Evolutionary conservation across 139 green algal genomes (phyloP).

Genomic region (Micractinium sp.): DNA sequence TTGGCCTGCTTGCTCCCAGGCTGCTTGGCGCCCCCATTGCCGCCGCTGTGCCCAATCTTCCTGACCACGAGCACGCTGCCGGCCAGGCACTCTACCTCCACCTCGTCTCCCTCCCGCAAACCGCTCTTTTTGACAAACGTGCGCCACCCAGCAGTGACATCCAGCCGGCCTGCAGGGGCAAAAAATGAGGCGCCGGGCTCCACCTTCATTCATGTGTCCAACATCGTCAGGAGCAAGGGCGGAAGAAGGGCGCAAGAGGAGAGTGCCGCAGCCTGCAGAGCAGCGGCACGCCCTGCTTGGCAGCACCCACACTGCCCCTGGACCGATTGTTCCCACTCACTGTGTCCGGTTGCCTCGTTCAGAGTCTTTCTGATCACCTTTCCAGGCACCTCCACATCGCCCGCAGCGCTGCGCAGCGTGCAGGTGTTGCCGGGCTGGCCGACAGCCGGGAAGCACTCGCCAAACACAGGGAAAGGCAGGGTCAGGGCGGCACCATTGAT

Average conservation of each 20-base stretch:
- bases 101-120: not conserved
- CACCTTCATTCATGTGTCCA: no score
- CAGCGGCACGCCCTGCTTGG: no score
- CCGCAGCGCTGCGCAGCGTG: not conserved
- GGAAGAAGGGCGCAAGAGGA: no score
- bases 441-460: not conserved
- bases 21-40: no score
- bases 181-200: no score
- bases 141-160: not conserved
- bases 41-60: not conserved
- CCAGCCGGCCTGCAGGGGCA: not conserved
- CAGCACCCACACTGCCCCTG: no score
- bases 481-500: not conserved
- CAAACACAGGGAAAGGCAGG: not conserved
- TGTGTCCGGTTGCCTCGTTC: no score
- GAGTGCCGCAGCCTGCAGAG: no score
- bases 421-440: not conserved
- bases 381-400: not conserved
- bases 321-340: no score
- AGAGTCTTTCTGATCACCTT: not conserved
- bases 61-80: not conserved
- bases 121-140: not conserved
- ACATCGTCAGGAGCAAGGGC: no score
- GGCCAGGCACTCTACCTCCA: not conserved
- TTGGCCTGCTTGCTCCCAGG: no score